Conservation (phyloP, 768 basidiomycete genomes). For the Suillus occidentalis region DNA sequence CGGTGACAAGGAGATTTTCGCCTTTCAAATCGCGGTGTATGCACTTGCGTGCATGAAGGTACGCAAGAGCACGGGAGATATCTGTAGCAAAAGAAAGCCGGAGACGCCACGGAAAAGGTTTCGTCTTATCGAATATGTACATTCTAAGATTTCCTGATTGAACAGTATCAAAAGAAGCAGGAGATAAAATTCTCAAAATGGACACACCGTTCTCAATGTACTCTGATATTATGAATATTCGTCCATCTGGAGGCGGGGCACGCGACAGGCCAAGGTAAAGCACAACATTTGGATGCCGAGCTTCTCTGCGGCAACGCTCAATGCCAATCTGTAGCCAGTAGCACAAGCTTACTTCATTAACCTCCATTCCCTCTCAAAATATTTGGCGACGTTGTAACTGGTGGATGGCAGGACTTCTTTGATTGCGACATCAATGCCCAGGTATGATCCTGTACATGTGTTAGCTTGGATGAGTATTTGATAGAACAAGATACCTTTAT, state of each 20-base stretch:
- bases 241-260: constrained; percentile 72
- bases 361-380: constrained; percentile 98
- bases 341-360: constrained; percentile 71
- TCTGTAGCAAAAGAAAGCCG: constrained; percentile 95
- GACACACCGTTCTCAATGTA: constrained; percentile 80
- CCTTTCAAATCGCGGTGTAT: constrained; percentile 94
- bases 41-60: constrained; percentile 91
- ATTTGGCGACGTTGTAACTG: constrained; percentile 94
- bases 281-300: constrained; percentile 89
- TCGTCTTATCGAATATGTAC: constrained; percentile 84
- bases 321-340: constrained; percentile 6
- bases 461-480: constrained; percentile 15
- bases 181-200: not conserved
- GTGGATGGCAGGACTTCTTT: constrained; percentile 92
- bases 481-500: constrained; percentile 57
- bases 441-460: constrained; percentile 66
- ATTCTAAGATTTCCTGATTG: constrained; percentile 69
- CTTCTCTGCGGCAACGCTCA: constrained; percentile 49
- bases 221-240: constrained; percentile 95
- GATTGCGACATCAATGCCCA: constrained; percentile 95
- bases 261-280: constrained; percentile 89
- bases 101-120: constrained; percentile 90
- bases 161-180: not conserved
- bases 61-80: constrained; percentile 92
- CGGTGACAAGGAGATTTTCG: constrained; percentile 93